A percentile compares a stretch with the other conserved stretches of the same genome.
Conservation (phyloP, 2,329 filamentous ascomycete genomes). For the Fusarium sterilihyphosum region DNA sequence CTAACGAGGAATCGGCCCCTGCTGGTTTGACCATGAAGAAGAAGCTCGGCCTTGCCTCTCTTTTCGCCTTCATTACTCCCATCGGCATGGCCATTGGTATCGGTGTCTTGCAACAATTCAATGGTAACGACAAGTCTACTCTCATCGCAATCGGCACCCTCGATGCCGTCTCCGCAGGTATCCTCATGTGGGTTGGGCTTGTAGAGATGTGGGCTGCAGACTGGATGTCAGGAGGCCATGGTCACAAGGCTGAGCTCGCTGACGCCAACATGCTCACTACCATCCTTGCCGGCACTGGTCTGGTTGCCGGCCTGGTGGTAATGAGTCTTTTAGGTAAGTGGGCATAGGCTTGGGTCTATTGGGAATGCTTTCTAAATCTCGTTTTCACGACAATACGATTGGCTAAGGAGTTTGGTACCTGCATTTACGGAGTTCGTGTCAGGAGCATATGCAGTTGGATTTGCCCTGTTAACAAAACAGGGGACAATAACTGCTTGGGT, state of each 20-base stretch:
- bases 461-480: not conserved
- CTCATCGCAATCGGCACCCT: conserved; percentile 78
- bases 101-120: conserved; percentile 75
- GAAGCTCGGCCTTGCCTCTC: conserved; percentile 69
- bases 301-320: conserved; percentile 70
- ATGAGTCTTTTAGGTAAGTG: conserved; percentile 82
- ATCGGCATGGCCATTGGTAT: conserved; percentile 85
- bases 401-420: conserved; percentile 14
- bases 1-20: conserved; percentile 20
- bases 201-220: conserved; percentile 84
- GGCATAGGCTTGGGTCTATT: conserved; percentile 59
- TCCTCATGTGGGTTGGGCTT: conserved; percentile 81
- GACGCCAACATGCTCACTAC: conserved; percentile 61
- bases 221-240: conserved; percentile 67
- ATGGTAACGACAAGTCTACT: conserved; percentile 75
- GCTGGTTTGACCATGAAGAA: conserved; percentile 51
- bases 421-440: conserved; percentile 23
- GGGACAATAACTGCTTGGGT: not conserved
- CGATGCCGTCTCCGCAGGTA: conserved; percentile 78
- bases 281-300: conserved; percentile 58
- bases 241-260: conserved; percentile 59
- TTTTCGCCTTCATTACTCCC: conserved; percentile 78
- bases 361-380: not conserved
- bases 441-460: conserved; percentile 1
- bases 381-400: not conserved